phyloP scores from a whole-genome alignment of 805 yeast genomes.

The Nakazawaea anatomiae region DNA sequence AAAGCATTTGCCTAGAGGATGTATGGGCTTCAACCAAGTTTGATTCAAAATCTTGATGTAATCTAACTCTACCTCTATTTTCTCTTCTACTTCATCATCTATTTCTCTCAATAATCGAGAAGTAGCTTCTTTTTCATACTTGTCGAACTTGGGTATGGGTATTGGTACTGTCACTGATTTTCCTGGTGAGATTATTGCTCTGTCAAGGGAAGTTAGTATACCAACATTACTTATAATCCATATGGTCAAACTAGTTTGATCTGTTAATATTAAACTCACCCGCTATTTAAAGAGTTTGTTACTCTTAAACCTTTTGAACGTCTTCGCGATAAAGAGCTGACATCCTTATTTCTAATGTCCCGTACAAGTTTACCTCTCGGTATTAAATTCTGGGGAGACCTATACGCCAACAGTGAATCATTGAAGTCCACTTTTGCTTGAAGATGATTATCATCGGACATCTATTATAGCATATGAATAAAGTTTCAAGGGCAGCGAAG shows the following conservation, averaged over 20 bases:
- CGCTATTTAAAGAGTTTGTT: slow-evolving; percentile 2
- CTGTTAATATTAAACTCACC: background rate
- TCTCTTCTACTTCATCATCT: background rate
- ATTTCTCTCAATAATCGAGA: background rate
- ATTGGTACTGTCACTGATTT: background rate
- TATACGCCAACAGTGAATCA: background rate
- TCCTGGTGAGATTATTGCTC: slow-evolving; percentile 1
- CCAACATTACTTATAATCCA: background rate
- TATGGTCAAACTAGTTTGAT: too few relatives aligned
- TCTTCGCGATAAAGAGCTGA: background rate
- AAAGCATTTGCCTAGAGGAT: slow-evolving; percentile 1
- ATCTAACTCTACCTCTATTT: background rate
- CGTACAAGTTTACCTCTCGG: background rate
- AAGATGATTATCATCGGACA: background rate
- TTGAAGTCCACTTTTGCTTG: slow-evolving; percentile 3
- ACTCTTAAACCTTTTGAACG: background rate
- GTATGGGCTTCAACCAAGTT: background rate
- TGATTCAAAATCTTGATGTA: slow-evolving; percentile 2
- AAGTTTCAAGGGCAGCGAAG: background rate
- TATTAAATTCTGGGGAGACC: background rate
- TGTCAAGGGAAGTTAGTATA: background rate
- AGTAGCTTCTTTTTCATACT: background rate
- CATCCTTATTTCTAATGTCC: background rate
- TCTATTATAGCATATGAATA: background rate
- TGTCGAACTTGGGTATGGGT: background rate